phyloP scores from a whole-genome alignment of 2,329 filamentous ascomycete species.

The Calonectria leucothoes region DNA sequence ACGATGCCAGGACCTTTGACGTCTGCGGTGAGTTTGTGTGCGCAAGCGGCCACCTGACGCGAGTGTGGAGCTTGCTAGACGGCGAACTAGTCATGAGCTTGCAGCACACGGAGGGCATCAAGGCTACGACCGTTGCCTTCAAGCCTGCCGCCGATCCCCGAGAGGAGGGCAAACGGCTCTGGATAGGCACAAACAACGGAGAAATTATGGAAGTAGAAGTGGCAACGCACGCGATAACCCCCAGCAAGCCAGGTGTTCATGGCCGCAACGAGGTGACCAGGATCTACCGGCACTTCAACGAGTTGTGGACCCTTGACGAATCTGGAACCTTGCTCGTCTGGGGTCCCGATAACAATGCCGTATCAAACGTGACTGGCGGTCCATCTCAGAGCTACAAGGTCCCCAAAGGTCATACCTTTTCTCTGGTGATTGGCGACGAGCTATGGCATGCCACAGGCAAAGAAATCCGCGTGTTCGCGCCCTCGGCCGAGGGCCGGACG shows the following conservation, averaged over 20 bases:
- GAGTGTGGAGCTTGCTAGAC: slow-evolving; percentile 87
- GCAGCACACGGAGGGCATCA: slow-evolving; percentile 86
- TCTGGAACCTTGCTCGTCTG: slow-evolving; percentile 88
- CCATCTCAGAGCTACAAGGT: slow-evolving; percentile 81
- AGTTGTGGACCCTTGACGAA: slow-evolving; percentile 95
- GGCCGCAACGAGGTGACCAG: slow-evolving; percentile 82
- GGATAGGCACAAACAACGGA: slow-evolving; percentile 90
- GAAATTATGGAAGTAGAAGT: slow-evolving; percentile 93
- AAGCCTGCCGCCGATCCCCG: slow-evolving; percentile 83
- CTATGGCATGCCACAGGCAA: slow-evolving; percentile 92
- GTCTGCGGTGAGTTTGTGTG: slow-evolving; percentile 90
- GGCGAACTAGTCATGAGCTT: slow-evolving; percentile 86
- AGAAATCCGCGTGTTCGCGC: slow-evolving; percentile 85
- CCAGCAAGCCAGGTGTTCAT: slow-evolving; percentile 78
- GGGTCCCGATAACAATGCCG: slow-evolving; percentile 78
- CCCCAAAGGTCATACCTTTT: slow-evolving; percentile 86
- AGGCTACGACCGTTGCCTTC: slow-evolving; percentile 84
- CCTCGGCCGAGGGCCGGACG: slow-evolving; percentile 73
- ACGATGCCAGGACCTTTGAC: slow-evolving; percentile 88
- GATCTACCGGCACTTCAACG: slow-evolving; percentile 87
- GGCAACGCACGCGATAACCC: slow-evolving; percentile 74
- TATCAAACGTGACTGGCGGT: slow-evolving; percentile 79
- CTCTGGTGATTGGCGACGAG: slow-evolving; percentile 84
- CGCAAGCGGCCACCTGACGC: slow-evolving; percentile 86
- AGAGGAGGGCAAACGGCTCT: slow-evolving; percentile 84